Evolutionary conservation across 1,284 basidiomycete species (phyloP), one percentile per base, ranked within the genome.

Genomic region (Cutaneotrichosporon curvatum): DNA sequence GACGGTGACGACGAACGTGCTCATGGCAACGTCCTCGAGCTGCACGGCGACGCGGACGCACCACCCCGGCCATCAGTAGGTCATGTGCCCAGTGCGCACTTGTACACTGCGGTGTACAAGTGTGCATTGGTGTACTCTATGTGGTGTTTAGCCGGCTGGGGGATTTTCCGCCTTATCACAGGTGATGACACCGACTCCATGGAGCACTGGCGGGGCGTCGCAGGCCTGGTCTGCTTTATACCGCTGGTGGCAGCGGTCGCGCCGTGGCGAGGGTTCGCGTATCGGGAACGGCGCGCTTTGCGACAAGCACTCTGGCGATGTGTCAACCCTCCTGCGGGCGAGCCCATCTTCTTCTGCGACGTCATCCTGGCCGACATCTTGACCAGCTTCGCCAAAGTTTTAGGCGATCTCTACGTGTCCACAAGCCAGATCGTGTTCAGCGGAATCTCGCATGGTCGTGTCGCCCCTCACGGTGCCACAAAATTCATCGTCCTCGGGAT

Each of bases 301-400:
- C 72, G 87, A 25, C 75, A 76, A 87, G 91, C 65, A 69, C 84
- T 61, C 20, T 18, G 76, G 41, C 78, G 90, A 56, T 91, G 90
- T 62, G 59, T 91, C 25, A 78, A 83, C 38, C 81, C 85, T 20
- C 75, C 81, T 0, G 65, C 78, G 23, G 74, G 76, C 44, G 75
- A 77, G 40, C 79, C 81, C 1, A 77, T 92, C 37, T 81, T 83
- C 64, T 98, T 99, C 70, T 82, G 83, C 35, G 92, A 98, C 63
- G 82, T 99, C 38, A 80, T 98, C 38, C 81, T 95, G 48, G 92
- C 94, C 46, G 95, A 99, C 77, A 81, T 96, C 51, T 80, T 95
- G 60, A 98, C 95, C 0, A 95, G 89, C 0, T 95, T 89, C 60
- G 91, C 95, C 35, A 96, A 96, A 73, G 91, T 98, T 22, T 75